These are phyloP conservation scores for Excoecaria agallocha DNA, from an alignment of 345 rosid genomes.

Conservation along the genomic window DNA sequence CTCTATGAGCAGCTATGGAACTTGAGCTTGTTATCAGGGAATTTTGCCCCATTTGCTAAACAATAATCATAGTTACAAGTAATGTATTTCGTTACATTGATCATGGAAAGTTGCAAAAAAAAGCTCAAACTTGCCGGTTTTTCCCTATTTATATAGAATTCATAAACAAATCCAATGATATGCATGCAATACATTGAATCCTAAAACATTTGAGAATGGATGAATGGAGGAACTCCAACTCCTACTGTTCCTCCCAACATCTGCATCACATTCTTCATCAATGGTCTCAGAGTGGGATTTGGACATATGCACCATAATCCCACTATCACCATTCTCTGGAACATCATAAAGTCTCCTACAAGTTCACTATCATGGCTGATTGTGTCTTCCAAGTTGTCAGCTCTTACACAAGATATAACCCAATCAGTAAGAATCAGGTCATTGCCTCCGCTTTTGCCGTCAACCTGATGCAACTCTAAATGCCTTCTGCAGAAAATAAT, in stretches of 20 bases:
- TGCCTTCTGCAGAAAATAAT: slow-evolving; percentile 31
- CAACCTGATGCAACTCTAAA: slow-evolving; percentile 21
- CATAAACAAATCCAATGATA: too few species aligned
- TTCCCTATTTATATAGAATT: too few species aligned
- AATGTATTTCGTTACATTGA: too few species aligned
- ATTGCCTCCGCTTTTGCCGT: background rate
- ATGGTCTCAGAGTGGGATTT: slow-evolving; percentile 21
- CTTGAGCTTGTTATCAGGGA: too few species aligned
- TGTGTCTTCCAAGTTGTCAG: slow-evolving; percentile 12
- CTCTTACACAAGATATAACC: slow-evolving; percentile 22
- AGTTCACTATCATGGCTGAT: slow-evolving; percentile 27
- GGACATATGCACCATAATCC: slow-evolving; percentile 33
- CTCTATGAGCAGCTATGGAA: too few species aligned
- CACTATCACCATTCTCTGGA: slow-evolving; percentile 27
- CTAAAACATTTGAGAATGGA: background rate
- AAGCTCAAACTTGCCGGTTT: too few species aligned
- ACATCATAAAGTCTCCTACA: slow-evolving; percentile 18
- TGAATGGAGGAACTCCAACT: slow-evolving; percentile 29
- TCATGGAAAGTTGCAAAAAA: too few species aligned
- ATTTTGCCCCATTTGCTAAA: too few species aligned
- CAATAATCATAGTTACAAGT: too few species aligned
- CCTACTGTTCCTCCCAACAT: slow-evolving; percentile 41
- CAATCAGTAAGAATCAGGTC: slow-evolving; percentile 36
- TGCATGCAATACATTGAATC: too few species aligned
- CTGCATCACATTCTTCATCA: slow-evolving; percentile 24